Evolutionary conservation across 108 stramenopile genomes (phyloP).

Genomic region (Fistulifera pelliculosa): DNA sequence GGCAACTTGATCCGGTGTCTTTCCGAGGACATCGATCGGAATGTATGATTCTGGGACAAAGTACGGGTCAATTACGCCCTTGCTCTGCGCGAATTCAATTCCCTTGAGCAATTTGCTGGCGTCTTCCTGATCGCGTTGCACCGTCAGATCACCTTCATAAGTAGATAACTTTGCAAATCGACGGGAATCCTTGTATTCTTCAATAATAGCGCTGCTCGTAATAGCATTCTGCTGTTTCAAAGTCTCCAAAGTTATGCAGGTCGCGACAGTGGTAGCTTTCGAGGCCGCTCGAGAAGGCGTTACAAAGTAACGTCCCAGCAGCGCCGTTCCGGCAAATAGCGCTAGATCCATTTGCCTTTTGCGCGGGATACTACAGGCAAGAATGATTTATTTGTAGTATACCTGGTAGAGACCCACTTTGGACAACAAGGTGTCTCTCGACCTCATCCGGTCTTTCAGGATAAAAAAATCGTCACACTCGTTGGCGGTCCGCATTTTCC

Average conservation of each 20-base stretch:
- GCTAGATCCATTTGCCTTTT: not conserved
- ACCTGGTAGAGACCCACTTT: not conserved
- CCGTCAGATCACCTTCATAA: slow-evolving; percentile 51
- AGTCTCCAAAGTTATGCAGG: slow-evolving; percentile 25
- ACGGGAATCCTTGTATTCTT: slow-evolving; percentile 19
- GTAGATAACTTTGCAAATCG: slow-evolving; percentile 33
- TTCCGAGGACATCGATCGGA: slow-evolving; percentile 73
- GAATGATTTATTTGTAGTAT: not conserved
- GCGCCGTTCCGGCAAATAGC: too few species aligned
- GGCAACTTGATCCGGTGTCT: slow-evolving; percentile 64
- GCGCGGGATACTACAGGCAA: not conserved
- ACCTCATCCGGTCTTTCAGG: too few species aligned
- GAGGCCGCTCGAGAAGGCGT: not conserved
- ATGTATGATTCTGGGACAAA: slow-evolving; percentile 71
- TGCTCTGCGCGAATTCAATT: slow-evolving; percentile 71
- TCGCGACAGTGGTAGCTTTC: slow-evolving; percentile 12
- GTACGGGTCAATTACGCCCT: slow-evolving; percentile 74
- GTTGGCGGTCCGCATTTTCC: too few species aligned
- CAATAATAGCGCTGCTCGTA: slow-evolving; percentile 72
- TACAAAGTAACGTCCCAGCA: too few species aligned
- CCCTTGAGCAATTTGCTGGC: slow-evolving; percentile 58
- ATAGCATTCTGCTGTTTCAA: slow-evolving; percentile 66
- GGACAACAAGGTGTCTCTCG: slow-evolving; percentile 2
- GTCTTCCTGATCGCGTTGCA: slow-evolving; percentile 71
- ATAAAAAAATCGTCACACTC: too few species aligned